Conservation (phyloP, 2,329 filamentous ascomycete species). For the Neofusicoccum umdonicola region DNA sequence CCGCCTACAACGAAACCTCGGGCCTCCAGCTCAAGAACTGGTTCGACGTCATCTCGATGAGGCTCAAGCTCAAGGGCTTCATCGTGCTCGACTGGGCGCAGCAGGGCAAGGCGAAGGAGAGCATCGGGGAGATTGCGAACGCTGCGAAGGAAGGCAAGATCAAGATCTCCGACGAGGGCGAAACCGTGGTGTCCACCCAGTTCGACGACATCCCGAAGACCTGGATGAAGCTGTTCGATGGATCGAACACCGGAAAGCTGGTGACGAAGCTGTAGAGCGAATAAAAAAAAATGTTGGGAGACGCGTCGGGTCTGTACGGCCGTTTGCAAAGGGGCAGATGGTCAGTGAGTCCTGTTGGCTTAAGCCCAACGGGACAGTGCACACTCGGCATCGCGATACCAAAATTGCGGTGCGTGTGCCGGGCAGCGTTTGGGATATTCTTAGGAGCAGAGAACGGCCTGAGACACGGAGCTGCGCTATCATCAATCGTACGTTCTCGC, state of each 20-base stretch:
- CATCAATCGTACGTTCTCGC: background rate
- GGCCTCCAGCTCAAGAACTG: slow-evolving; percentile 37
- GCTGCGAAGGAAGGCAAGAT: slow-evolving; percentile 45
- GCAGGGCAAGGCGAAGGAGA: slow-evolving; percentile 13
- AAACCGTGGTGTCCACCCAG: slow-evolving; percentile 47
- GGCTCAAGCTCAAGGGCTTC: slow-evolving; percentile 53
- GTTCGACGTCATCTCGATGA: slow-evolving; percentile 43
- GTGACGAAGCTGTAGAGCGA: slow-evolving; percentile 37
- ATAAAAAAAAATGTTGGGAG: background rate
- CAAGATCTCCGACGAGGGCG: slow-evolving; percentile 42
- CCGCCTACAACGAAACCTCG: slow-evolving; percentile 40
- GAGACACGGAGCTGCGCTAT: slow-evolving; percentile 4
- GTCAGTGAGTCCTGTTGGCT: background rate
- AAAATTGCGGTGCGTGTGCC: slow-evolving; percentile 12
- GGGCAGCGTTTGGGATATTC: slow-evolving; percentile 4
- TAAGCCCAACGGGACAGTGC: slow-evolving; percentile 2
- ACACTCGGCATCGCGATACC: background rate
- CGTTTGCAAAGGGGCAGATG: slow-evolving; percentile 12
- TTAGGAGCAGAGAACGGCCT: slow-evolving; percentile 4
- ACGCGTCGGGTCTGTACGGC: background rate
- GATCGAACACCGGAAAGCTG: slow-evolving; percentile 49
- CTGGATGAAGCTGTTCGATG: slow-evolving; percentile 49
- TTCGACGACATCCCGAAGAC: slow-evolving; percentile 52
- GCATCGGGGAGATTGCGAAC: slow-evolving; percentile 2
- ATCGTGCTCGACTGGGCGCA: slow-evolving; percentile 63